These are phyloP conservation scores for Pseudocercospora fuligena DNA, from an alignment of 2,329 filamentous ascomycete genomes.

Conservation along the genomic window DNA sequence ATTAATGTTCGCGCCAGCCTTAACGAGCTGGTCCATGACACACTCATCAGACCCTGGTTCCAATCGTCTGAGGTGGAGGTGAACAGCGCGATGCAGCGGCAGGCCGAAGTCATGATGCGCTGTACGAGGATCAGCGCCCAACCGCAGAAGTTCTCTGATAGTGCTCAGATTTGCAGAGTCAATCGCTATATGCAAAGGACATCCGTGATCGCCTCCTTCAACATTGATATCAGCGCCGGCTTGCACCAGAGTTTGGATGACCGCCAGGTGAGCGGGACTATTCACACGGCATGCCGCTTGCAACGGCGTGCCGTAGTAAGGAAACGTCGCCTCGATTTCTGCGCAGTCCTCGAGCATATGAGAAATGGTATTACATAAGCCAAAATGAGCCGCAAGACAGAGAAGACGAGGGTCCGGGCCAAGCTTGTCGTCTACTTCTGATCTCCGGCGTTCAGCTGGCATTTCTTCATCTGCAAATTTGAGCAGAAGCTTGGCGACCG, in stretches of 20 bases:
- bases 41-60: not conserved
- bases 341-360: too few relatives aligned
- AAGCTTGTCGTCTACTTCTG: too few relatives aligned
- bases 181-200: not conserved
- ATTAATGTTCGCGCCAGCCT: not conserved
- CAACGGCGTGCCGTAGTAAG: not conserved
- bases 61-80: not conserved
- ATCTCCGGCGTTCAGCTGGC: too few relatives aligned
- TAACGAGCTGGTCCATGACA: not conserved
- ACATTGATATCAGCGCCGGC: not conserved
- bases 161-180: not conserved
- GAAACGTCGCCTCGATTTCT: not conserved
- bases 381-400: not conserved
- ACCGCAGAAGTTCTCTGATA: not conserved
- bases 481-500: too few relatives aligned
- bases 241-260: not conserved
- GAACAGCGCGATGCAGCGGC: not conserved
- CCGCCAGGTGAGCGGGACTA: not conserved
- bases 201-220: not conserved
- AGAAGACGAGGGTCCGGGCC: not conserved
- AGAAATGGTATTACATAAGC: not conserved
- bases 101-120: not conserved
- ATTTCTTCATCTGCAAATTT: too few relatives aligned
- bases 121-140: not conserved
- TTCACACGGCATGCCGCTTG: not conserved